Evolutionary conservation across 2,329 filamentous ascomycete genomes (phyloP), one percentile per base, ranked within the genome.

Genomic region (Penicillium brevicompactum): DNA sequence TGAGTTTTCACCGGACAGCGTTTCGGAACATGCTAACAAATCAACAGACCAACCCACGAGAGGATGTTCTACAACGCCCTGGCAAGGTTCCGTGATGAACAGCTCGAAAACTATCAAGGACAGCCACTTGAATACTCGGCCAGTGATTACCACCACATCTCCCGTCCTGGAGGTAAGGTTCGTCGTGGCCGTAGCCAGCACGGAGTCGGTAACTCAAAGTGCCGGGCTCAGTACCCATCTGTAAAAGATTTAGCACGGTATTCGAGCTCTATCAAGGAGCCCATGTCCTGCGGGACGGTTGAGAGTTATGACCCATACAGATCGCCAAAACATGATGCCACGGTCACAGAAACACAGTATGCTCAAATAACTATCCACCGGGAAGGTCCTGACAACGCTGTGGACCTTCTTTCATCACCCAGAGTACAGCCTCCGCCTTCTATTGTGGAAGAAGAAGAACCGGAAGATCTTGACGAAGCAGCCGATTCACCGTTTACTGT

Each of bases 31-130:
- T 16, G 14, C 40, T 49, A 48, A 59, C 27, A 27, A 30, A 49
- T 43, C 46, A 52, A 10, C 56, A 93, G 89, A 60, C 80, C 84
- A 4, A 97, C 96, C 61, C 91, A 96, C 52, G 92, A 97, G 70
- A 96, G 96, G 69, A 83, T 93, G 62, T 97, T 97, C 73, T 99
- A 97, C 73, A 89, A 87, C 74, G 83, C 95, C 18, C 82, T 99
- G 7, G 76, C 88, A 61, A 89, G 88, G 71, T 95, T 96, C 71
- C 85, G 90, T 43, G 87, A 96, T 60, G 87, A 91, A 59, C 88
- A 94, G 63, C 75, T 96, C 1, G 92, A 97, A 70, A 90, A 96
- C 68, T 97, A 94, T 68, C 76, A 81, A 51, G 88, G 88, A 56
- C 86, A 87, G 30, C 84, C 89, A 21, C 78, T 97, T 52, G 85